Conservation (phyloP, 305 asterid species). For the Coffea humblotiana region DNA sequence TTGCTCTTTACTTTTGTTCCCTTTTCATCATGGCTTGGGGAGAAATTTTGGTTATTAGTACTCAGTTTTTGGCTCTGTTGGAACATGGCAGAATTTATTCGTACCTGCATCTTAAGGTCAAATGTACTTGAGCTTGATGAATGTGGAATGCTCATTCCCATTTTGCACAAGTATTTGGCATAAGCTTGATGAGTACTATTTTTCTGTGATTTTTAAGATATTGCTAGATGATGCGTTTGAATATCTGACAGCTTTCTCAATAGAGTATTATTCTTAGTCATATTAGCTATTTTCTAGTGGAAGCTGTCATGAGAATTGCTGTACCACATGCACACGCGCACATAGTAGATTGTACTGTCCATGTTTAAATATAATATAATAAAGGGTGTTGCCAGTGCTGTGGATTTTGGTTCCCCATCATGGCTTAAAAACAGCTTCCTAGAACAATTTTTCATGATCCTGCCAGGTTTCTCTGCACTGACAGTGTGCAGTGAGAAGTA, state of each 20-base stretch:
- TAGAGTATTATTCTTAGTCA: neutral
- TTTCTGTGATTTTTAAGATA: neutral
- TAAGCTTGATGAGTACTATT: neutral
- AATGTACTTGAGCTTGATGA: neutral
- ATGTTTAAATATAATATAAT: neutral
- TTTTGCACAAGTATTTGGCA: neutral
- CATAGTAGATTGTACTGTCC: neutral
- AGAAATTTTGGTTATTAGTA: neutral
- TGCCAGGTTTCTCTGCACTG: constrained; percentile 99
- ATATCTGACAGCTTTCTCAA: neutral
- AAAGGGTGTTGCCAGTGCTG: constrained; percentile 25
- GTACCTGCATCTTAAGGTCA: neutral
- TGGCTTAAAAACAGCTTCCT: constrained; percentile 71
- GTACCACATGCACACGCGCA: constrained; percentile 20
- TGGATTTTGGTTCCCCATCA: constrained; percentile 46
- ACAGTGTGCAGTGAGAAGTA: constrained; percentile 99
- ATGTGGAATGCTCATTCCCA: neutral
- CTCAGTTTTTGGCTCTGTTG: neutral
- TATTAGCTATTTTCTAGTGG: constrained; percentile 30
- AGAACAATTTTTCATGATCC: constrained; percentile 61
- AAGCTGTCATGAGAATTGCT: constrained; percentile 48
- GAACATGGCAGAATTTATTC: neutral
- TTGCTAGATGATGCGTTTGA: neutral
- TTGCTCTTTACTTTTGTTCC: neutral
- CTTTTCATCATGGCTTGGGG: neutral